phyloP scores from a whole-genome alignment of 2,329 filamentous ascomycete genomes.

The Cladosporium sp. region DNA sequence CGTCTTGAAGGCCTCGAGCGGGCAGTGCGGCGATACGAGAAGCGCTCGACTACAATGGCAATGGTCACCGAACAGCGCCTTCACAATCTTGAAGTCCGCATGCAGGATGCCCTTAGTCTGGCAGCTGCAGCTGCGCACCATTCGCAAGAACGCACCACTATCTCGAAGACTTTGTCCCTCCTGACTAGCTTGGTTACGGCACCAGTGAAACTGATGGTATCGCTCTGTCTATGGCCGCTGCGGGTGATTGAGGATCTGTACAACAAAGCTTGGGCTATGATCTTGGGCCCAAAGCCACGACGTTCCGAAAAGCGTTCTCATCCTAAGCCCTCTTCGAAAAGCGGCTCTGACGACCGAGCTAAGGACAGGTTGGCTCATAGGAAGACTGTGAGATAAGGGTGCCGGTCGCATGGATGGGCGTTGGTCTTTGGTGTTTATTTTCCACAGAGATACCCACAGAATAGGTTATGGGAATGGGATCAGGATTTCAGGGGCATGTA shows the following conservation, averaged over 20 bases:
- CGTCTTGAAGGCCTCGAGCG: slow-evolving; percentile 87
- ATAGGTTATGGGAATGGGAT: neutral
- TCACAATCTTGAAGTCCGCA: slow-evolving; percentile 67
- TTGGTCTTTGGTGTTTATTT: slow-evolving; percentile 4
- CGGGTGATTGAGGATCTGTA: slow-evolving; percentile 30
- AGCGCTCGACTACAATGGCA: slow-evolving; percentile 74
- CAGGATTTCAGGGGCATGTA: slow-evolving; percentile 2
- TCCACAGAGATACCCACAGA: slow-evolving; percentile 4
- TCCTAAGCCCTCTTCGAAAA: neutral
- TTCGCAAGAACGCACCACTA: slow-evolving; percentile 14
- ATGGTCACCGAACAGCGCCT: slow-evolving; percentile 77
- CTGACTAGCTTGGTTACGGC: slow-evolving; percentile 12
- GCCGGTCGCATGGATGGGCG: neutral
- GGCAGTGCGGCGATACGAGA: slow-evolving; percentile 88
- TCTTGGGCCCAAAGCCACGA: slow-evolving; percentile 26
- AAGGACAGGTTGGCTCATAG: slow-evolving; percentile 7
- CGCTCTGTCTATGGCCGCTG: slow-evolving; percentile 26
- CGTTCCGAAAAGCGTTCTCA: slow-evolving; percentile 8
- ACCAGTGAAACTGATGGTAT: slow-evolving; percentile 4
- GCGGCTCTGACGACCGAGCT: slow-evolving; percentile 8
- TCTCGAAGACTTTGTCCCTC: slow-evolving; percentile 8
- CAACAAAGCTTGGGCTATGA: slow-evolving; percentile 26
- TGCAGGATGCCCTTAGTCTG: slow-evolving; percentile 78
- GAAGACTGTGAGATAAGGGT: neutral
- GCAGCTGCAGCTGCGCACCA: slow-evolving; percentile 69